A percentile compares a stretch with the other conserved stretches of the same genome.
phyloP scores from a whole-genome alignment of 768 basidiomycete genomes.

The Udeniomyces megalosporus region DNA sequence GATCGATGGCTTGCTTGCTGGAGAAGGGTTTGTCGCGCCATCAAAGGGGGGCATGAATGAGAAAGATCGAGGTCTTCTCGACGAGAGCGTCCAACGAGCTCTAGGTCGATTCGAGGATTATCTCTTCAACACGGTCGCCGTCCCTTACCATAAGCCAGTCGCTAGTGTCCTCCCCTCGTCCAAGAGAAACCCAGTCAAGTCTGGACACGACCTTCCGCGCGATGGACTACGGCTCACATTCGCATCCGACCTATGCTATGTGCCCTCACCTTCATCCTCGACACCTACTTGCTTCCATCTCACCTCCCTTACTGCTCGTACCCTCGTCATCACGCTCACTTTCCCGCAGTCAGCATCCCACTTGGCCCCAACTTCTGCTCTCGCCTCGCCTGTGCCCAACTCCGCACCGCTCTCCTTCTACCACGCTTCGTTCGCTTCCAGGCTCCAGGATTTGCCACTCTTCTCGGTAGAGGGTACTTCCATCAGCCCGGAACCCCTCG shows the following conservation, averaged over 20 bases:
- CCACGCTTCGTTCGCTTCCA: constrained; percentile 25
- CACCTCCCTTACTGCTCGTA: constrained; percentile 31
- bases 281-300: constrained; percentile 31
- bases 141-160: constrained; percentile 31
- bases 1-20: not conserved
- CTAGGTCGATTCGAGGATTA: constrained; percentile 11
- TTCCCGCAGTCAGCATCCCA: constrained; percentile 40
- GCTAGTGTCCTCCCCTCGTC: constrained; percentile 24
- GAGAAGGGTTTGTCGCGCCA: not conserved
- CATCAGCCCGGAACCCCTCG: not conserved
- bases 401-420: constrained; percentile 28
- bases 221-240: constrained; percentile 37
- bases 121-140: constrained; percentile 11
- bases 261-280: constrained; percentile 26
- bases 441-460: constrained; percentile 2
- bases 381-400: constrained; percentile 24
- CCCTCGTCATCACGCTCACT: constrained; percentile 19
- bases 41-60: not conserved
- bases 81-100: constrained; percentile 9
- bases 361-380: constrained; percentile 26
- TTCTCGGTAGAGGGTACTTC: constrained; percentile 11
- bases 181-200: constrained; percentile 17
- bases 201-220: constrained; percentile 35
- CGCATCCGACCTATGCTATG: constrained; percentile 38
- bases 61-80: constrained; percentile 7